These are phyloP conservation scores for Phytophthora colocasiae DNA, from an alignment of 352 stramenopile species.

Conservation along the genomic window DNA sequence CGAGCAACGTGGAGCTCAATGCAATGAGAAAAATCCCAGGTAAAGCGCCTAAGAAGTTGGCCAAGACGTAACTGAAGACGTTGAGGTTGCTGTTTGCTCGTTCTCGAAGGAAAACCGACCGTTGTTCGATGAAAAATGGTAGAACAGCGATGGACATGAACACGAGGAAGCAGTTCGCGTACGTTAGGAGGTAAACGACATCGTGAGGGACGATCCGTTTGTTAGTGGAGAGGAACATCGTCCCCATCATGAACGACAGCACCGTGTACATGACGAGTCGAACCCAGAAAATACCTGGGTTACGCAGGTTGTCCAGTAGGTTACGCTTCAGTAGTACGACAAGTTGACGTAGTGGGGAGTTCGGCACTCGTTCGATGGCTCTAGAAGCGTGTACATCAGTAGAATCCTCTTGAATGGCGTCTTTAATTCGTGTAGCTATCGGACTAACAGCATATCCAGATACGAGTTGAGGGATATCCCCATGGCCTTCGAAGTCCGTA, in stretches of 20 bases:
- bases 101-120: slow-evolving; percentile 86
- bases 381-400: slow-evolving; percentile 7
- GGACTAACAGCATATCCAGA: slow-evolving; percentile 22
- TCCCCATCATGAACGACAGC: slow-evolving; percentile 72
- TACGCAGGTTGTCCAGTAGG: slow-evolving; percentile 67
- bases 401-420: slow-evolving; percentile 14
- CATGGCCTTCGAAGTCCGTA: slow-evolving; percentile 52
- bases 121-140: slow-evolving; percentile 87
- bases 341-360: slow-evolving; percentile 56
- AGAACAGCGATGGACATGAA: slow-evolving; percentile 92
- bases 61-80: slow-evolving; percentile 74
- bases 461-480: slow-evolving; percentile 21
- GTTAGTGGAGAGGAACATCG: slow-evolving; percentile 67
- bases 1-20: slow-evolving; percentile 50
- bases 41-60: slow-evolving; percentile 71
- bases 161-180: slow-evolving; percentile 89
- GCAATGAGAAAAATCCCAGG: slow-evolving; percentile 73
- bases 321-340: slow-evolving; percentile 60
- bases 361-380: slow-evolving; percentile 35
- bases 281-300: slow-evolving; percentile 79
- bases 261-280: slow-evolving; percentile 80
- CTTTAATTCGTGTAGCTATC: slow-evolving; percentile 7
- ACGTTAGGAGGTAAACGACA: slow-evolving; percentile 80
- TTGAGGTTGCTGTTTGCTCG: slow-evolving; percentile 59
- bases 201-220: slow-evolving; percentile 28